Evolutionary conservation across 1,284 basidiomycete species (phyloP).

Genomic region (Serendipita sp.): DNA sequence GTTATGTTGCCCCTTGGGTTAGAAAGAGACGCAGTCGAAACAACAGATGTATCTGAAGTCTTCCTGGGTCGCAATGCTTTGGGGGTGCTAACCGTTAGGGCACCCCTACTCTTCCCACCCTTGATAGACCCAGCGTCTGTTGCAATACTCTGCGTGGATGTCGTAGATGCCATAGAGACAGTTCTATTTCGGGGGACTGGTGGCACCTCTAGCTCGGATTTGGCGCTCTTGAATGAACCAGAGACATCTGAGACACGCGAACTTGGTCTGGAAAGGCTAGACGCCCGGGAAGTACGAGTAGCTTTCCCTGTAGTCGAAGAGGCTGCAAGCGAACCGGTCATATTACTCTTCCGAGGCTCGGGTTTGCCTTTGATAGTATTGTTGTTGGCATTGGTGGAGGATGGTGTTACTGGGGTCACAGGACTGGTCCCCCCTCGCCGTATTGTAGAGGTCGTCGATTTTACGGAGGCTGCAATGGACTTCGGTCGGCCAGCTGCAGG

Average conservation of each 20-base stretch:
- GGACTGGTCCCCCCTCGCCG: slow-evolving; percentile 17
- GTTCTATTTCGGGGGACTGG: slow-evolving; percentile 3
- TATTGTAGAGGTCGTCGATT: slow-evolving; percentile 27
- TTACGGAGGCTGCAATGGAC: slow-evolving; percentile 25
- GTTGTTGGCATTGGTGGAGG: slow-evolving; percentile 13
- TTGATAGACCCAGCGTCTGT: not conserved
- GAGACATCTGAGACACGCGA: slow-evolving; percentile 31
- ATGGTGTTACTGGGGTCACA: slow-evolving; percentile 8
- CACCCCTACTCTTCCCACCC: not conserved
- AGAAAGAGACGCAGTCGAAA: slow-evolving; percentile 14
- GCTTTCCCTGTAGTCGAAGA: slow-evolving; percentile 5
- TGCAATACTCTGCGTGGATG: not conserved
- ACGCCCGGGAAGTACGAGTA: slow-evolving; percentile 14
- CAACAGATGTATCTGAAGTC: slow-evolving; percentile 12
- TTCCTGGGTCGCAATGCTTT: slow-evolving; percentile 8
- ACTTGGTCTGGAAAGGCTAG: slow-evolving; percentile 25
- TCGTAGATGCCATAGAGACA: not conserved
- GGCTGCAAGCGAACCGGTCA: not conserved
- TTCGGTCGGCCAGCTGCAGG: slow-evolving; percentile 20
- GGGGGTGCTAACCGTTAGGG: not conserved
- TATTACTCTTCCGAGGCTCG: not conserved
- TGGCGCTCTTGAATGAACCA: slow-evolving; percentile 38
- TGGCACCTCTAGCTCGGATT: slow-evolving; percentile 22
- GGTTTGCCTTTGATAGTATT: slow-evolving; percentile 17
- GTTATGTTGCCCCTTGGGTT: slow-evolving; percentile 1